A percentile compares a stretch with the other conserved stretches of the same genome.
These are phyloP conservation scores for Dactylorhiza incarnata DNA, from an alignment of 106 monocot genomes.

Conservation along the genomic window DNA sequence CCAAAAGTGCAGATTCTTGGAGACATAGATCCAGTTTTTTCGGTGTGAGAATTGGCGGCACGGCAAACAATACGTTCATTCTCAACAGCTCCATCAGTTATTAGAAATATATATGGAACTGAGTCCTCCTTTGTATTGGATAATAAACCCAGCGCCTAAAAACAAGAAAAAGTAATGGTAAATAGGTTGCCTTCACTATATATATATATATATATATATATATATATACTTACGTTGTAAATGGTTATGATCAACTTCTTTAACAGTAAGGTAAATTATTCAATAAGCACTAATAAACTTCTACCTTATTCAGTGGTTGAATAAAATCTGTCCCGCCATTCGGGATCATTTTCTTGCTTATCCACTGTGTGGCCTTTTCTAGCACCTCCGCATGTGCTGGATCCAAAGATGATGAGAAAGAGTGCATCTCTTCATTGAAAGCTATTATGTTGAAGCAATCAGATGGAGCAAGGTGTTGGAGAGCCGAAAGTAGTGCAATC, in stretches of 20 bases:
- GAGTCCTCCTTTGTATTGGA: constrained; percentile 36
- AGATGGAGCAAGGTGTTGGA: constrained; percentile 49
- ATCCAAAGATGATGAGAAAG: constrained; percentile 73
- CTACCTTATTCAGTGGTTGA: constrained; percentile 71
- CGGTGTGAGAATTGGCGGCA: constrained; percentile 28
- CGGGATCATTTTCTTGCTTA: constrained; percentile 56
- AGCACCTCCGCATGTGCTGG: constrained; percentile 46
- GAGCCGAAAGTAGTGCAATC: constrained; percentile 45
- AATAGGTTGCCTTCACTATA: not conserved
- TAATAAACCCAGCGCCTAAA: constrained; percentile 51
- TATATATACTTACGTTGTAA: not conserved
- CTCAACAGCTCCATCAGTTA: constrained; percentile 93
- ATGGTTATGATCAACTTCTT: not conserved
- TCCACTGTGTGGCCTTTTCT: constrained; percentile 58
- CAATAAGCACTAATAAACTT: not conserved
- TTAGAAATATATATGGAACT: constrained; percentile 69
- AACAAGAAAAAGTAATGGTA: not conserved
- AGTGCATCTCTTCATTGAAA: constrained; percentile 58
- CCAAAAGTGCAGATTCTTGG: constrained; percentile 94
- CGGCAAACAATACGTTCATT: constrained; percentile 71
- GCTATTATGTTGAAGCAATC: constrained; percentile 76
- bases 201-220: not conserved
- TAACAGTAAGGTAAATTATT: not conserved
- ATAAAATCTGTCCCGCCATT: constrained; percentile 67
- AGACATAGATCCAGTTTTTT: constrained; percentile 22